Percentiles rank a stretch among this genome's conserved stretches.
Conservation (phyloP, 176 grass and related monocot species). For the Carex parvula region DNA sequence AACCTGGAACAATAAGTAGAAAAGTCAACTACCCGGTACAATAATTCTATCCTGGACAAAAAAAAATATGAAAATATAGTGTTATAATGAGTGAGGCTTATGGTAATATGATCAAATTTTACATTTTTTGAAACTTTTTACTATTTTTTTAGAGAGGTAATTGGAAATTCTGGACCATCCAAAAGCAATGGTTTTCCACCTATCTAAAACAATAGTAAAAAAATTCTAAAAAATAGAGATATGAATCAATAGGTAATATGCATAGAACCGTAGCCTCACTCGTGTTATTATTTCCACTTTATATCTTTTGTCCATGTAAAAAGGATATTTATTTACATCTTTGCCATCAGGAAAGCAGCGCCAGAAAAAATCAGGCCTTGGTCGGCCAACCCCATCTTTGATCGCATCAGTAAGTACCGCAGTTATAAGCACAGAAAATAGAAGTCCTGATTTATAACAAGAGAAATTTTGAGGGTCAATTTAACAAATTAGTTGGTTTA, state of each 20-base stretch:
- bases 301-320: background rate
- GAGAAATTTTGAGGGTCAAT: background rate
- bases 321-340: conserved; percentile 42
- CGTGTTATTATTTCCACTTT: background rate
- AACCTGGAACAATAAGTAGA: conserved; percentile 36
- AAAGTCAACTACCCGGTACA: background rate
- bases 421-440: conserved; percentile 94
- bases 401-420: conserved; percentile 92
- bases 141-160: too few species aligned
- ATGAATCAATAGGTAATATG: too few species aligned
- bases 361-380: conserved; percentile 97
- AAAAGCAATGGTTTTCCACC: too few species aligned
- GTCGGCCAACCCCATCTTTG: conserved; percentile 89
- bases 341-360: conserved; percentile 97
- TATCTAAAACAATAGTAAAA: too few species aligned
- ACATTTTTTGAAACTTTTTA: too few species aligned
- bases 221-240: too few species aligned
- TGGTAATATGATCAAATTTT: too few species aligned
- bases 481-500: background rate
- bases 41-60: background rate
- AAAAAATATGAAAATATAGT: conserved; percentile 8
- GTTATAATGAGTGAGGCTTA: too few species aligned
- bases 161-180: too few species aligned
- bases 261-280: too few species aligned
- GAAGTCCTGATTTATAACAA: conserved; percentile 51